These are phyloP conservation scores for Gossypium lobatum DNA, from an alignment of 441 rosid genomes.

Conservation along the genomic window DNA sequence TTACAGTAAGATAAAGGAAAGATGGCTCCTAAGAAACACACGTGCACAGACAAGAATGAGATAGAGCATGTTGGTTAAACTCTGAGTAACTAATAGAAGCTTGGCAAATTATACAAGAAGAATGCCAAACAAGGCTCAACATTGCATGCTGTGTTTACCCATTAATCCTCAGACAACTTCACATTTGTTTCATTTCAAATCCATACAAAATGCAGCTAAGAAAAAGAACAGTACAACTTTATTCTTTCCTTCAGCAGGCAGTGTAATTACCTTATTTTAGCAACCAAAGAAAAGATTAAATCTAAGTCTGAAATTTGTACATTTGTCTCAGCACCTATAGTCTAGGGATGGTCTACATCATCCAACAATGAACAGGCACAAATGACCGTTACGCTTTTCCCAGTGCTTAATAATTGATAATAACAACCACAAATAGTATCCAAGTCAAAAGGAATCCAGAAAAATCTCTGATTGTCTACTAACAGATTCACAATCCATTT, in stretches of 20 bases:
- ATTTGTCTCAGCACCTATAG: background rate
- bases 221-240: background rate
- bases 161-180: background rate
- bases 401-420: background rate
- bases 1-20: background rate
- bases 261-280: background rate
- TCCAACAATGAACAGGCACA: background rate
- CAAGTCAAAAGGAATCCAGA: background rate
- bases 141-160: background rate
- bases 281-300: background rate
- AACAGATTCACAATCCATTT: background rate
- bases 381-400: background rate
- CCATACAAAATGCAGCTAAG: slow-evolving; percentile 3
- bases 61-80: background rate
- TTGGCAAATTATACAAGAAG: background rate
- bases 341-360: background rate
- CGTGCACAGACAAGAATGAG: background rate
- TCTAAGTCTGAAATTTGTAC: background rate
- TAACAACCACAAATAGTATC: background rate
- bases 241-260: background rate
- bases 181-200: background rate
- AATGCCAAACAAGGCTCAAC: background rate
- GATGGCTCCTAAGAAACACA: background rate
- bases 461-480: background rate
- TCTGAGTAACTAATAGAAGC: background rate